Evolutionary conservation across 345 rosid genomes (phyloP).

Genomic region (Salix dunnii): DNA sequence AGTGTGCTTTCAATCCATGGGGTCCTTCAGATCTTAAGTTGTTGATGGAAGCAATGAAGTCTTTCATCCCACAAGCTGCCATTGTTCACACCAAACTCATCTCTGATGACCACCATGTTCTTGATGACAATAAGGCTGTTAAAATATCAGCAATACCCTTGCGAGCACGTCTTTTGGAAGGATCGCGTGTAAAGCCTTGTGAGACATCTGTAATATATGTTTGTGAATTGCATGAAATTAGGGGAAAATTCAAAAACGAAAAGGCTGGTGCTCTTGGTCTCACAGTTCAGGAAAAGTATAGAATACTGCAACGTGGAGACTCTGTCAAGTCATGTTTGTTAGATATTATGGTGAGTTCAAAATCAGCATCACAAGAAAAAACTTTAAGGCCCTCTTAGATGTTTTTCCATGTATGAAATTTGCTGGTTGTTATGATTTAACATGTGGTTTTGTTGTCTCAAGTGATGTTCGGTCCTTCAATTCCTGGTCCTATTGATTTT

Average conservation of each 20-base stretch:
- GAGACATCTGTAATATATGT: constrained; percentile 77
- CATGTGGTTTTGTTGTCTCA: neutral
- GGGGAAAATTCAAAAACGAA: constrained; percentile 73
- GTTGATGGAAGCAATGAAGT: constrained; percentile 86
- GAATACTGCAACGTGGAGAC: constrained; percentile 70
- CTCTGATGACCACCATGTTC: constrained; percentile 68
- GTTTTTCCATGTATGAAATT: too few relatives aligned
- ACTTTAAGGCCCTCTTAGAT: too few relatives aligned
- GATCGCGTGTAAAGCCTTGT: constrained; percentile 46
- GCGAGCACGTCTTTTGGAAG: constrained; percentile 35
- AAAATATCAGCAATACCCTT: constrained; percentile 75
- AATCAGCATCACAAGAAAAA: neutral
- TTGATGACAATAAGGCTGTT: constrained; percentile 69
- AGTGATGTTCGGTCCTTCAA: constrained; percentile 93
- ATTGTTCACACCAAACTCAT: constrained; percentile 77
- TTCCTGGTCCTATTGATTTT: constrained; percentile 82
- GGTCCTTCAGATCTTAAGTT: constrained; percentile 90
- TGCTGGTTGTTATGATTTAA: neutral
- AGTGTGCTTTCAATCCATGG: constrained; percentile 93
- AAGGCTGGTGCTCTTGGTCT: constrained; percentile 81
- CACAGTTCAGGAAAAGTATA: constrained; percentile 70
- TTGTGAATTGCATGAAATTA: constrained; percentile 80
- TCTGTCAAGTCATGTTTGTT: constrained; percentile 69
- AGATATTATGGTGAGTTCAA: constrained; percentile 58
- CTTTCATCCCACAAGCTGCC: constrained; percentile 89